Base-by-base conservation (phyloP, 169 alveolate species). In the Ichthyophthirius multifiliis region DNA sequence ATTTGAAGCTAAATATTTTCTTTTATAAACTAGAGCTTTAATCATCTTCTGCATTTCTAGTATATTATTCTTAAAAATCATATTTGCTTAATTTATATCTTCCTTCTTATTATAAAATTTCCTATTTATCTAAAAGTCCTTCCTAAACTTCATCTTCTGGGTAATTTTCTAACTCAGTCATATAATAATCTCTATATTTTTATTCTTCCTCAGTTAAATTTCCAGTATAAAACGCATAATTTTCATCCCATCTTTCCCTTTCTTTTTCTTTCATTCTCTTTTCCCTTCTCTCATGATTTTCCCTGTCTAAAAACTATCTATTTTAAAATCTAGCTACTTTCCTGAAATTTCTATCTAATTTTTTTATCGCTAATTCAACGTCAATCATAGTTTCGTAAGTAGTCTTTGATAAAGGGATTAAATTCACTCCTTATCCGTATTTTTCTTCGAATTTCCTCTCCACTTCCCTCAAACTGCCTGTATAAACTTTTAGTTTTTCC, bases 271-370 rank as follows among this genome's bases (percentile, higher is more conserved):
- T 83, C 96, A 92, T 89, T 83, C 96, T 89, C 43, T 55, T 64
- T 85, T 92, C 96, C 55, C 96, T 81, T 84, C 96, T 86, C 20
- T 87, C 94, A 83, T 92, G 96, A 62, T 89, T 83, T 44, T 83
- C 90, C 16, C 84, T 83, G 48, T 92, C 94, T 15, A 75, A 43
- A 84, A 90, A 84, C 63, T 75, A 77, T 76, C 94, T 85, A 13
- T 65, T 80, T 30, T 89, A 31, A 90, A 82, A 92, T 65, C 82
- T 78, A 30, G 86, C 81, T 23, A 89, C 89, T 73, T 83, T 88
- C 47, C 80, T 67, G 86, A 87, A 86, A 18, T 81, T 48, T 85
- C 96, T 89, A 75, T 92, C 94, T n/a, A 88, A 75, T 43, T 79
- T 87, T 23, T 90, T 73, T 47, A 89, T 83, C 12, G 89, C 47